A percentile compares a stretch with the other conserved stretches of the same genome.
phyloP scores from a whole-genome alignment of 768 basidiomycete species.

The Phanerodontia chrysosporium region DNA sequence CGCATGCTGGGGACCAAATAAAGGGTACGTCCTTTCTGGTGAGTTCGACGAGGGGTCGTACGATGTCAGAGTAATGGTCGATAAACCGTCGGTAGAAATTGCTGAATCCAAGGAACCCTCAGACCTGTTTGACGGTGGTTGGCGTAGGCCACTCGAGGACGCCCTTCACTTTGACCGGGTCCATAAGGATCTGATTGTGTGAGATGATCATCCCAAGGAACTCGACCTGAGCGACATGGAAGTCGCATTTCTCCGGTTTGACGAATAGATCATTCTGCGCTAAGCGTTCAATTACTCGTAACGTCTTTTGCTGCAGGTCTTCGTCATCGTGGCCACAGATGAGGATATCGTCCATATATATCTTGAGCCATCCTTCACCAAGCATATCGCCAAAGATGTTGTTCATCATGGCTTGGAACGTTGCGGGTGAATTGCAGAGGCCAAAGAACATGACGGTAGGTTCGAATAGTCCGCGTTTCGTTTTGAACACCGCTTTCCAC shows the following conservation, averaged over 20 bases:
- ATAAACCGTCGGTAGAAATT: constrained; percentile 30
- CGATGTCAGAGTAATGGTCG: constrained; percentile 18
- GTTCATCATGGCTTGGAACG: constrained; percentile 31
- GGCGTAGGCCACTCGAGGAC: constrained; percentile 28
- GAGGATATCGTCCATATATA: constrained; percentile 40
- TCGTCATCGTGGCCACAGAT: constrained; percentile 22
- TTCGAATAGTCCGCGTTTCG: constrained; percentile 34
- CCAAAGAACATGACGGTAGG: constrained; percentile 38
- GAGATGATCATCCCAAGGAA: constrained; percentile 29
- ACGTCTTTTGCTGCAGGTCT: constrained; percentile 17
- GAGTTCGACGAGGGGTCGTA: constrained; percentile 16
- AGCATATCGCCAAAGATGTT: constrained; percentile 28
- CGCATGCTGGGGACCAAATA: constrained; percentile 10
- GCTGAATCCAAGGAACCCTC: constrained; percentile 25
- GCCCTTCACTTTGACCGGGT: constrained; percentile 27
- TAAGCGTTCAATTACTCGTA: constrained; percentile 20
- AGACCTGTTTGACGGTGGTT: constrained; percentile 16
- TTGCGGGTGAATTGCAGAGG: constrained; percentile 31
- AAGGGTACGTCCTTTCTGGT: constrained; percentile 13
- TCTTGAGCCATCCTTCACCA: constrained; percentile 27
- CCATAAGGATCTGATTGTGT: constrained; percentile 22
- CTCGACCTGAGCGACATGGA: constrained; percentile 22
- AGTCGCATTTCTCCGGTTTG: constrained; percentile 35
- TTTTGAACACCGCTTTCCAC: constrained; percentile 37
- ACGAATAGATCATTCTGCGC: constrained; percentile 27